Percentiles rank a stretch among this genome's conserved stretches.
Evolutionary conservation across 768 basidiomycete genomes (phyloP).

Genomic region (Amanita rimosa): DNA sequence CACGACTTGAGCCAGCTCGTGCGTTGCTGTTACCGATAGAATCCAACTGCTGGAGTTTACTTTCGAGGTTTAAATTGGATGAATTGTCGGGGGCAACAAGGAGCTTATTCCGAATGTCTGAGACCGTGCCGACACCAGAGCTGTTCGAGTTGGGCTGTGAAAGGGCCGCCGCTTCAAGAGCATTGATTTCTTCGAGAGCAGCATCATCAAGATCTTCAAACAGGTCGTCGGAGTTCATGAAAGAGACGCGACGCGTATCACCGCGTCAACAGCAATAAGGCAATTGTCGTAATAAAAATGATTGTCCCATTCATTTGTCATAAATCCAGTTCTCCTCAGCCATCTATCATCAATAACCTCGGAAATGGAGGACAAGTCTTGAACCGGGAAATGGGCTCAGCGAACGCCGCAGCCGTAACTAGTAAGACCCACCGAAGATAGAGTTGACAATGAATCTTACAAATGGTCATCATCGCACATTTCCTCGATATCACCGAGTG

Average conservation of each 20-base stretch:
- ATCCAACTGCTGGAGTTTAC: slow-evolving; percentile 44
- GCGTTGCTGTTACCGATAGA: slow-evolving; percentile 31
- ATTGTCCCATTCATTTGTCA: no score
- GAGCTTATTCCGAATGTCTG: neutral
- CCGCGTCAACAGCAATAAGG: no score
- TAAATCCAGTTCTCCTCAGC: no score
- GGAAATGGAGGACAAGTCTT: no score
- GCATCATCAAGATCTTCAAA: slow-evolving; percentile 54
- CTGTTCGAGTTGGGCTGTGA: slow-evolving; percentile 5
- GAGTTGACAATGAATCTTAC: slow-evolving; percentile 23
- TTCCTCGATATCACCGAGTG: slow-evolving; percentile 61
- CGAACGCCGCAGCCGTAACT: no score
- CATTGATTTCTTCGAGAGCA: slow-evolving; percentile 50
- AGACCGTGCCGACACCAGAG: slow-evolving; percentile 6
- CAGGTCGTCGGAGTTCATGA: slow-evolving; percentile 71
- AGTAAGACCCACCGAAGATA: no score
- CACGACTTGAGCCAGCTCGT: slow-evolving; percentile 26
- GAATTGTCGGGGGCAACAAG: neutral
- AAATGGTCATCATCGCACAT: slow-evolving; percentile 55
- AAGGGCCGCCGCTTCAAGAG: slow-evolving; percentile 52
- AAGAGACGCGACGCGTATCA: no score
- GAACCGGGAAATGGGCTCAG: no score
- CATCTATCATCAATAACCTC: no score
- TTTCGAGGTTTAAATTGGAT: slow-evolving; percentile 36
- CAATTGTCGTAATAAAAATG: no score